Evolutionary conservation across 106 monocot genomes (phyloP).

Genomic region (Apostasia ramifera): DNA sequence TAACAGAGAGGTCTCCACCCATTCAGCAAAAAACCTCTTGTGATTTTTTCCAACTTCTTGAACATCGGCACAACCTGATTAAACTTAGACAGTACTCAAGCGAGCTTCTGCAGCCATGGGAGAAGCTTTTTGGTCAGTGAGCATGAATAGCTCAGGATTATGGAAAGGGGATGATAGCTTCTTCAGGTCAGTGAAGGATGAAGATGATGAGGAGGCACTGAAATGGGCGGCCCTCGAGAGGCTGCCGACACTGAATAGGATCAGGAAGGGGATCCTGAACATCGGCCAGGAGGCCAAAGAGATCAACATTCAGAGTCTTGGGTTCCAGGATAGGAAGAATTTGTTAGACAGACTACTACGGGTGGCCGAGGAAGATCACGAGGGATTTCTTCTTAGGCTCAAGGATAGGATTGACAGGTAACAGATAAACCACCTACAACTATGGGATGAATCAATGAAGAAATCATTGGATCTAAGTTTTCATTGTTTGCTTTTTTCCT

Average conservation of each 20-base stretch:
- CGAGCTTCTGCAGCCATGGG: no score
- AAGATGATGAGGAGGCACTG: conserved; percentile 21
- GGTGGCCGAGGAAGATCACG: conserved; percentile 27
- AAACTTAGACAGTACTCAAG: no score
- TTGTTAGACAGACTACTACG: conserved; percentile 21
- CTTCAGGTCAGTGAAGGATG: conserved; percentile 2
- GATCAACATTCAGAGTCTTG: conserved; percentile 18
- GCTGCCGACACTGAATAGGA: conserved; percentile 8
- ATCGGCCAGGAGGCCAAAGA: conserved; percentile 3
- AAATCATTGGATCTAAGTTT: no score
- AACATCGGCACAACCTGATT: no score
- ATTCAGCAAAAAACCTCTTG: no score
- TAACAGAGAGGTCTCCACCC: no score
- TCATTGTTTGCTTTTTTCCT: no score
- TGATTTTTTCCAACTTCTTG: no score
- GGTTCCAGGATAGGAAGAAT: conserved; percentile 22
- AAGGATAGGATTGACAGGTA: conserved; percentile 23
- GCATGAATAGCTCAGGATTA: background rate
- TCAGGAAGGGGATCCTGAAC: conserved; percentile 6
- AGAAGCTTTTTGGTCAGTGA: no score
- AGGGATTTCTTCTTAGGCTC: conserved; percentile 25
- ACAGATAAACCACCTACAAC: background rate
- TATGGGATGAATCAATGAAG: no score
- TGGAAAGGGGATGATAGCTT: conserved; percentile 8
- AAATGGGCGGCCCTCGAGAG: conserved; percentile 22